Conservation (phyloP, 768 basidiomycete species). For the Coprinellus aureogranulatus region DNA sequence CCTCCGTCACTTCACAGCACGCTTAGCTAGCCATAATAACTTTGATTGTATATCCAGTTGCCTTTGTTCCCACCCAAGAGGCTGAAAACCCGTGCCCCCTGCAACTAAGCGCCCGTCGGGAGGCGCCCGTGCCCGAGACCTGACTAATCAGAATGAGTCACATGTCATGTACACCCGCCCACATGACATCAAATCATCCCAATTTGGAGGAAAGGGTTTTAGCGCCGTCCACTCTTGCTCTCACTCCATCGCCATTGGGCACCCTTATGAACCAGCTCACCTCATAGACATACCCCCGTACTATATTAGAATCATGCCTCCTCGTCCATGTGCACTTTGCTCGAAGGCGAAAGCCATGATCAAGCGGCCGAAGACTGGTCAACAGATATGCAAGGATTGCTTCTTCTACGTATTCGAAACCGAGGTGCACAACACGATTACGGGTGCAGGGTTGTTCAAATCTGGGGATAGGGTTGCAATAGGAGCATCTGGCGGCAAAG, state of each 20-base stretch:
- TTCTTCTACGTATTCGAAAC: slow-evolving; percentile 98
- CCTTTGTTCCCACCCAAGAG: no score
- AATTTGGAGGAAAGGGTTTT: no score
- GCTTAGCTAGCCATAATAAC: no score
- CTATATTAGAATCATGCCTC: slow-evolving; percentile 57
- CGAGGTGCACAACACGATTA: slow-evolving; percentile 96
- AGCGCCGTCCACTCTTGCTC: background rate
- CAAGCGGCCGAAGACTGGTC: slow-evolving; percentile 94
- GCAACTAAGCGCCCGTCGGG: no score
- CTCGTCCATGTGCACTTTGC: slow-evolving; percentile 77
- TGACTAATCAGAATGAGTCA: no score
- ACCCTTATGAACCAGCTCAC: background rate
- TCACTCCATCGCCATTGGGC: background rate
- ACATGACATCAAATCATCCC: no score
- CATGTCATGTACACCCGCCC: no score
- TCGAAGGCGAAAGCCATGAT: slow-evolving; percentile 77
- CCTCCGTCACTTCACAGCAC: no score
- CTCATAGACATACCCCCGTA: background rate
- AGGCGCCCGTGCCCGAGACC: no score
- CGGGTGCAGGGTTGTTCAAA: slow-evolving; percentile 76
- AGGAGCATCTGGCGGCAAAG: slow-evolving; percentile 98
- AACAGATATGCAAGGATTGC: slow-evolving; percentile 94
- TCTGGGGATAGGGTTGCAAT: slow-evolving; percentile 92
- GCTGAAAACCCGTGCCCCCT: no score
- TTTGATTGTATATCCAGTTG: no score